Percentiles rank a stretch among this genome's conserved stretches.
phyloP scores from a whole-genome alignment of 176 grass and related monocot species.

The Saccharum officinarum region DNA sequence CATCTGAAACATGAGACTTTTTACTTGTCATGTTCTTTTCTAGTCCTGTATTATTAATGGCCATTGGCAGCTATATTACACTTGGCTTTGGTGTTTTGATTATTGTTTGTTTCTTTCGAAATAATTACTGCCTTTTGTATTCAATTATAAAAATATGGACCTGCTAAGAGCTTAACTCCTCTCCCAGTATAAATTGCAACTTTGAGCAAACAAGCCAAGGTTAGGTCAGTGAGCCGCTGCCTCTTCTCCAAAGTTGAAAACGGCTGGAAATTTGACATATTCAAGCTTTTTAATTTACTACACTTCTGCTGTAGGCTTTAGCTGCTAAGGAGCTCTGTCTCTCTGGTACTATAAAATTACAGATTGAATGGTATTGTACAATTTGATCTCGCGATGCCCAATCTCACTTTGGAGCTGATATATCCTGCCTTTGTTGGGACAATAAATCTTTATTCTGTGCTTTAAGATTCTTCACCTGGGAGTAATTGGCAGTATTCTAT shows the following conservation, averaged over 20 bases:
- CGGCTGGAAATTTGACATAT: not conserved
- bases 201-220: not conserved
- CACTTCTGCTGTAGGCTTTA: not conserved
- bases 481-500: not conserved
- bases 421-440: not conserved
- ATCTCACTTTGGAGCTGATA: not conserved
- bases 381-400: not conserved
- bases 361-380: not conserved
- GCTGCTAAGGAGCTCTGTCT: not conserved
- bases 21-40: conserved; percentile 2
- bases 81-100: not conserved
- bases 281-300: not conserved
- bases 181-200: not conserved
- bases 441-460: not conserved
- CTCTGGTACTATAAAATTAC: not conserved
- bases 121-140: not conserved
- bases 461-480: not conserved
- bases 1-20: not conserved
- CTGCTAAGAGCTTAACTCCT: not conserved
- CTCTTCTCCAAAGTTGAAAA: not conserved
- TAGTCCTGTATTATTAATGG: not conserved
- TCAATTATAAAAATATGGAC: not conserved
- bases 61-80: not conserved
- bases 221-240: not conserved
- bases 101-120: not conserved